These are phyloP conservation scores for Psilocybe azurescens DNA, from an alignment of 768 basidiomycete species.

Conservation along the genomic window DNA sequence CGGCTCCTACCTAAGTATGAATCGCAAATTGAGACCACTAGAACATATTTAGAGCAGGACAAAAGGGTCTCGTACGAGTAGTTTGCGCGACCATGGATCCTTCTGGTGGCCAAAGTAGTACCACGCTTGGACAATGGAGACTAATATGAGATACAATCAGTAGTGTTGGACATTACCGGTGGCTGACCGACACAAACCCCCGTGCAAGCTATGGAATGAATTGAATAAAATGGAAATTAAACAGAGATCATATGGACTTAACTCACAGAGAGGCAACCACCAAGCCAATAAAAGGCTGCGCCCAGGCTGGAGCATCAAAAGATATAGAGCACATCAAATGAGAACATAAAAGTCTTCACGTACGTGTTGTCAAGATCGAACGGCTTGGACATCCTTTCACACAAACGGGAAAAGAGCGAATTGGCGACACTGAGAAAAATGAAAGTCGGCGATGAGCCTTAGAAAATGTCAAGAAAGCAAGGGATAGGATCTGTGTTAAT, in stretches of 20 bases:
- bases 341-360: constrained; percentile 1
- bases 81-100: constrained; percentile 53
- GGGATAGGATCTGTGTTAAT: background rate
- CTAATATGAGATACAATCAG: constrained; percentile 30
- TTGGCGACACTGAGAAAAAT: too few relatives aligned
- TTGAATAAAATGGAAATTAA: background rate
- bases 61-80: constrained; percentile 37
- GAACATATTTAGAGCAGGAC: too few relatives aligned
- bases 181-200: constrained; percentile 39
- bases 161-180: background rate
- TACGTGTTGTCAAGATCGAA: constrained; percentile 22
- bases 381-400: constrained; percentile 6
- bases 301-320: constrained; percentile 35
- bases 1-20: constrained; percentile 47
- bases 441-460: background rate
- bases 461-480: background rate
- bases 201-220: constrained; percentile 45
- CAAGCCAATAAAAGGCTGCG: constrained; percentile 55
- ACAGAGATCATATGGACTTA: background rate
- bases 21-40: background rate
- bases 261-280: constrained; percentile 53
- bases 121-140: constrained; percentile 60
- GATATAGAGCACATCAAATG: background rate
- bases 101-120: constrained; percentile 58
- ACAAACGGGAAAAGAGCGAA: background rate